phyloP scores from a whole-genome alignment of 768 basidiomycete genomes.

The Hortiboletus flavorubellus region DNA sequence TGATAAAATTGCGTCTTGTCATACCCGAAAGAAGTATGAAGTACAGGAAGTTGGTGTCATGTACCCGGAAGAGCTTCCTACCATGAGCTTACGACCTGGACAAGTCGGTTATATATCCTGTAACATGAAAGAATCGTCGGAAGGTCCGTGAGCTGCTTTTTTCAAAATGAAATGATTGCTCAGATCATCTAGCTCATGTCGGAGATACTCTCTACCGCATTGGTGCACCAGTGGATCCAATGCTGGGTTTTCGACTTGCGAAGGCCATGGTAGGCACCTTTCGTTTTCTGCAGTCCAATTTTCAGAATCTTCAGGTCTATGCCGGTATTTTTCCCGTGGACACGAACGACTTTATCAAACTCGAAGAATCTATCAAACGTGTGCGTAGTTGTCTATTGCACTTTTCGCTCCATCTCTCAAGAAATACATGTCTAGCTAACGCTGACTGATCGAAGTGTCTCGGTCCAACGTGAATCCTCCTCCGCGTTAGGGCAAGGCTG shows the following conservation, averaged over 20 bases:
- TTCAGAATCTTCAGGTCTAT: constrained; percentile 60
- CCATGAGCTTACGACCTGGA: constrained; percentile 61
- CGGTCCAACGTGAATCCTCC: constrained; percentile 88
- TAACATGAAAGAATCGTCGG: constrained; percentile 96
- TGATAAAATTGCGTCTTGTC: constrained; percentile 83
- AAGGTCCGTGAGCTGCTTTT: constrained; percentile 50
- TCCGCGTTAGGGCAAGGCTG: constrained; percentile 94
- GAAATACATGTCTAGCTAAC: constrained; percentile 52
- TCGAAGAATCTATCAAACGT: constrained; percentile 93
- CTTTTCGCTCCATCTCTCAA: constrained; percentile 8
- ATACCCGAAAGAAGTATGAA: constrained; percentile 86
- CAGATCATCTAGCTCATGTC: constrained; percentile 63
- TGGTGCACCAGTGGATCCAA: constrained; percentile 70
- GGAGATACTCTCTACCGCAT: constrained; percentile 88
- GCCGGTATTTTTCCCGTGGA: constrained; percentile 95
- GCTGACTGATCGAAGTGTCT: constrained; percentile 85
- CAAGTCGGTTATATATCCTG: constrained; percentile 91
- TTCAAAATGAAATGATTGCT: neutral
- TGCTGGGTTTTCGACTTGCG: constrained; percentile 88
- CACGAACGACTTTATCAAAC: constrained; percentile 83
- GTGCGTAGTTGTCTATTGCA: constrained; percentile 40
- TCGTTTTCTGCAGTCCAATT: neutral
- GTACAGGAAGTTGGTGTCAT: constrained; percentile 86
- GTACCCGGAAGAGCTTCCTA: constrained; percentile 85
- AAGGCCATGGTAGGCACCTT: constrained; percentile 78